Conservation (phyloP, 345 rosid species). For the Mallotus nudiflorus region DNA sequence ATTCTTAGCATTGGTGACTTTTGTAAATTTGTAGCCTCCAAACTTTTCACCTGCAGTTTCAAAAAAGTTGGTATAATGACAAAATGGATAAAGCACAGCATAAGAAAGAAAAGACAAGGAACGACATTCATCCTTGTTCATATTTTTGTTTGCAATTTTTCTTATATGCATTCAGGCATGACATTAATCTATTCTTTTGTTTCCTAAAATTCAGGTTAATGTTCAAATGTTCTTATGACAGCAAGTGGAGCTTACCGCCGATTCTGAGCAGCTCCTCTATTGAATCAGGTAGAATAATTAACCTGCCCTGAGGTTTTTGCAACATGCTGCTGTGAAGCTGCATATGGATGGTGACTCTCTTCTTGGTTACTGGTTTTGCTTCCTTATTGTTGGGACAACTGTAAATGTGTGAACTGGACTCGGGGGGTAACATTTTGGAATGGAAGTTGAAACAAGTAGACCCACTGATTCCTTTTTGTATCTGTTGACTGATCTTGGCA, state of each 20-base stretch:
- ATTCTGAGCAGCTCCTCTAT: slow-evolving; percentile 72
- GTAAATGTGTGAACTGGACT: slow-evolving; percentile 35
- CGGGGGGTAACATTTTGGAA: slow-evolving; percentile 25
- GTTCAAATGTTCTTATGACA: slow-evolving; percentile 23
- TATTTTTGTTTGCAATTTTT: neutral
- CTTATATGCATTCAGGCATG: neutral
- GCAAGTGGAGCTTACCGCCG: slow-evolving; percentile 64
- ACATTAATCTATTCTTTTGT: slow-evolving; percentile 9
- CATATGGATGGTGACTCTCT: slow-evolving; percentile 85
- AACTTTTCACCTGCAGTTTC: slow-evolving; percentile 80
- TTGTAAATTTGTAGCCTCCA: slow-evolving; percentile 55
- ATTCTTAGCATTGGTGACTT: slow-evolving; percentile 57
- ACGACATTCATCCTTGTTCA: slow-evolving; percentile 8
- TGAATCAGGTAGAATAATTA: slow-evolving; percentile 76
- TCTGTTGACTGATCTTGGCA: slow-evolving; percentile 21
- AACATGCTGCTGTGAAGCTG: slow-evolving; percentile 32
- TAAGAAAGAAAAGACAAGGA: slow-evolving; percentile 17
- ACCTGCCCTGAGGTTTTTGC: slow-evolving; percentile 44
- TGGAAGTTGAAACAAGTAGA: slow-evolving; percentile 23
- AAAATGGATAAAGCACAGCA: slow-evolving; percentile 26
- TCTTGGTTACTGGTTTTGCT: slow-evolving; percentile 32
- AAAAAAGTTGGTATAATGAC: slow-evolving; percentile 39
- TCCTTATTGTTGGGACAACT: slow-evolving; percentile 24
- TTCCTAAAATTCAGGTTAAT: slow-evolving; percentile 28
- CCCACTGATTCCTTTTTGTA: slow-evolving; percentile 25